A percentile compares a stretch with the other conserved stretches of the same genome.
Conservation (phyloP, 306 rosid genomes). For the Albizia julibrissin region DNA sequence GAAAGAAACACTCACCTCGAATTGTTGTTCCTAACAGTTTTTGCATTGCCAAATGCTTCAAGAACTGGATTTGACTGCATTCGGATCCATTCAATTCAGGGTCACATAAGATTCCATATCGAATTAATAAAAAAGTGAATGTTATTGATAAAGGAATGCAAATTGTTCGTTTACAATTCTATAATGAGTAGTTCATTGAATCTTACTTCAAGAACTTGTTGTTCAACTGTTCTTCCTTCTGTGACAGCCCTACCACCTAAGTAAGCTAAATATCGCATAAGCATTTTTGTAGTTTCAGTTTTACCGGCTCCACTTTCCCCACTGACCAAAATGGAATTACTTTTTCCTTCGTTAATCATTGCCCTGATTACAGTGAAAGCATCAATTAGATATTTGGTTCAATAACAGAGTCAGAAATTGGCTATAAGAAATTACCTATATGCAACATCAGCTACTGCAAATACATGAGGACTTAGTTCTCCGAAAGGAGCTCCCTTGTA, state of each 20-base stretch:
- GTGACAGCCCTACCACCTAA: slow-evolving; percentile 92
- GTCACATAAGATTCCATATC: slow-evolving; percentile 28
- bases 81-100: slow-evolving; percentile 39
- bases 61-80: slow-evolving; percentile 98
- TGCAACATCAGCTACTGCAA: slow-evolving; percentile 98
- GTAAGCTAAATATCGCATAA: slow-evolving; percentile 94
- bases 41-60: slow-evolving; percentile 99
- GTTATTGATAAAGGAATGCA: slow-evolving; percentile 9
- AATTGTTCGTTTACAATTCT: slow-evolving; percentile 15
- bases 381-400: slow-evolving; percentile 34
- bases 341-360: slow-evolving; percentile 85
- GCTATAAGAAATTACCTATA: slow-evolving; percentile 61
- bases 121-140: slow-evolving; percentile 7
- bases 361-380: slow-evolving; percentile 61
- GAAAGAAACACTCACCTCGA: slow-evolving; percentile 70
- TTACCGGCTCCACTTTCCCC: slow-evolving; percentile 99
- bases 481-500: slow-evolving; percentile 98
- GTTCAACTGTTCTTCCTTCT: slow-evolving; percentile 97
- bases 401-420: slow-evolving; percentile 25
- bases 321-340: slow-evolving; percentile 96
- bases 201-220: slow-evolving; percentile 98
- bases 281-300: slow-evolving; percentile 99
- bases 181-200: slow-evolving; percentile 30
- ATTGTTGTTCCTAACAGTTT: slow-evolving; percentile 95
- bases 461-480: slow-evolving; percentile 96